Evolutionary conservation across 208 protist species (phyloP).

Genomic region (Acanthamoeba divionensis): DNA sequence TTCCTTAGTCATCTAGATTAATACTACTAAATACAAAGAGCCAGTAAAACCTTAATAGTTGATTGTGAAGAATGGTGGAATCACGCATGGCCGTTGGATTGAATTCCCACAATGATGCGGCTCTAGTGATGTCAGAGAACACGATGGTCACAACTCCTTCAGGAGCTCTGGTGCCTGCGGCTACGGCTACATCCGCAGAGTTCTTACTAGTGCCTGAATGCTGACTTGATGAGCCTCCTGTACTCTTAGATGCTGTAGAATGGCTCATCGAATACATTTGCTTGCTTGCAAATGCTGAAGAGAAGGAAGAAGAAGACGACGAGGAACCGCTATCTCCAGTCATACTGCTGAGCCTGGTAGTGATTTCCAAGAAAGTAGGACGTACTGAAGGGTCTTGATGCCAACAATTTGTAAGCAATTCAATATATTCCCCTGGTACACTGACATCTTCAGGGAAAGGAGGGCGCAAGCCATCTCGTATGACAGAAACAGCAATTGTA

Average conservation of each 20-base stretch:
- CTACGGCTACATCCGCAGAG: too few species aligned
- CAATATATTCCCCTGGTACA: background rate
- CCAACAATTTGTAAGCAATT: background rate
- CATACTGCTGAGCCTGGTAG: background rate
- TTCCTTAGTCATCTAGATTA: too few species aligned
- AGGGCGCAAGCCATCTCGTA: background rate
- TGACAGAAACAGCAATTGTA: background rate
- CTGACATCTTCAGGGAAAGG: background rate
- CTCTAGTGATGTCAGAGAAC: background rate
- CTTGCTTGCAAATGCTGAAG: too few species aligned
- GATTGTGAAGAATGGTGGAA: background rate
- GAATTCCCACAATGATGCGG: background rate
- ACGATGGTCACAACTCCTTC: background rate
- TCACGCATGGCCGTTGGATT: background rate
- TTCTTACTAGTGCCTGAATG: too few species aligned
- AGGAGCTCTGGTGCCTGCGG: too few species aligned
- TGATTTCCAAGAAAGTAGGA: conserved; percentile 38
- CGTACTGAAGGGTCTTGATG: background rate
- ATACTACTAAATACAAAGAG: too few species aligned
- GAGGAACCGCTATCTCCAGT: background rate
- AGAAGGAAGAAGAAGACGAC: background rate
- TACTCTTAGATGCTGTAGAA: too few species aligned
- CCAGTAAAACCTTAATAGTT: background rate
- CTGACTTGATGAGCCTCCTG: too few species aligned
- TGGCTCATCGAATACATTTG: too few species aligned